Conservation (phyloP, 1,284 basidiomycete species). For the Fistulinella cinereoalba region DNA sequence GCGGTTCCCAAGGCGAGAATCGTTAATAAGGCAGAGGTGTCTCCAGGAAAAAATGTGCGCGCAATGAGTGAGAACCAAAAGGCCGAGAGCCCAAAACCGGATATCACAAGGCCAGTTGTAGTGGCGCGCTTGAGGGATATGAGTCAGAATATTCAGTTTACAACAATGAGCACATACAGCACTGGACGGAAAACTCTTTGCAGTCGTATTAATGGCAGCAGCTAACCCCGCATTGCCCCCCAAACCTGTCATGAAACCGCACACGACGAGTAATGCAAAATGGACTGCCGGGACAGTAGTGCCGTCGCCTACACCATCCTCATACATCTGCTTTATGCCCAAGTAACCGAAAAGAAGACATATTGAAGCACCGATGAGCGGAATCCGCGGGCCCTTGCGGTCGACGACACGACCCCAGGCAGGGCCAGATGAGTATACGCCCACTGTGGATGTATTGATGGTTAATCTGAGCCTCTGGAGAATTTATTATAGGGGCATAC, state of each 20-base stretch:
- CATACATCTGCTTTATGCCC: conserved; percentile 63
- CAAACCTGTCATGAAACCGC: conserved; percentile 56
- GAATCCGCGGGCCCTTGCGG: conserved; percentile 54
- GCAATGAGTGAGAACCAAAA: conserved; percentile 75
- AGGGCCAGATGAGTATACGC: conserved; percentile 59
- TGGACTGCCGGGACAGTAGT: conserved; percentile 22
- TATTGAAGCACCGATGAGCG: conserved; percentile 46
- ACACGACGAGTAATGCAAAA: conserved; percentile 46
- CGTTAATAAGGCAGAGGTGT: conserved; percentile 67
- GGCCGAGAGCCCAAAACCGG: conserved; percentile 82
- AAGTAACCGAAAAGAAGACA: conserved; percentile 62
- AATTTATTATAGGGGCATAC: conserved; percentile 31
- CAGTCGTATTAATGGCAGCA: conserved; percentile 59
- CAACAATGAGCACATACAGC: conserved; percentile 36
- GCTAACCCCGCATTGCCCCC: conserved; percentile 60
- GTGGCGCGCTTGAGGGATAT: conserved; percentile 54
- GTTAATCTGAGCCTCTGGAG: conserved; percentile 5
- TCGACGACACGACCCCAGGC: conserved; percentile 71
- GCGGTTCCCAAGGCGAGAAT: conserved; percentile 71
- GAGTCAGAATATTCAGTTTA: background rate
- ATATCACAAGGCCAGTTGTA: conserved; percentile 70
- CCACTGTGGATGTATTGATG: conserved; percentile 50
- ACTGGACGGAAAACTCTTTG: conserved; percentile 59
- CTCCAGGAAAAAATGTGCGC: conserved; percentile 63
- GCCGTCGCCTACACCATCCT: conserved; percentile 39